phyloP scores from a whole-genome alignment of 2,329 filamentous ascomycete species.

The Huntiella moniliformis region DNA sequence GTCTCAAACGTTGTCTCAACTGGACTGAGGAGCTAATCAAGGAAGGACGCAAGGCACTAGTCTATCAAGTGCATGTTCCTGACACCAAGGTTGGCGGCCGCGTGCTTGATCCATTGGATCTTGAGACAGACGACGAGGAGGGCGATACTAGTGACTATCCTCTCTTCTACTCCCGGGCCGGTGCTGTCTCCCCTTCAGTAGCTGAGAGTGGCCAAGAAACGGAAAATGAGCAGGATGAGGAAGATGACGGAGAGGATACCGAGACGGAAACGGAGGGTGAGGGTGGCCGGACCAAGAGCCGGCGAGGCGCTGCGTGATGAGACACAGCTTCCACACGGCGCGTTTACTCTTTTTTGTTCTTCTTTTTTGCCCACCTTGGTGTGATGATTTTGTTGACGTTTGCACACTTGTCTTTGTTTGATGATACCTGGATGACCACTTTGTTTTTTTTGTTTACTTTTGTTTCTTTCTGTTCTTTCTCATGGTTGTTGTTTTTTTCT shows the following conservation, averaged over 20 bases:
- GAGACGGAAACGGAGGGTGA: conserved; percentile 9
- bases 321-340: neutral
- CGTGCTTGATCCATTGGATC: conserved; percentile 50
- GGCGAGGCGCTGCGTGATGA: neutral
- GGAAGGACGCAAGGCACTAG: conserved; percentile 72
- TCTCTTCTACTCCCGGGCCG: conserved; percentile 12
- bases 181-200: conserved; percentile 6
- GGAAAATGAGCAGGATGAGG: conserved; percentile 16
- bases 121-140: conserved; percentile 26
- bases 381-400: too few relatives aligned
- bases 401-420: neutral
- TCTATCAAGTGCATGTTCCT: conserved; percentile 58
- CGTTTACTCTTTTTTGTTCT: conserved; percentile 3
- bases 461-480: neutral
- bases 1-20: conserved; percentile 69
- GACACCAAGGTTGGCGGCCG: conserved; percentile 70
- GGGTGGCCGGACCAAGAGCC: neutral
- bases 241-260: conserved; percentile 15
- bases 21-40: conserved; percentile 83
- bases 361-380: neutral
- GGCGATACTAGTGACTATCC: conserved; percentile 6
- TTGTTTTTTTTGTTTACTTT: conserved; percentile 1
- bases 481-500: neutral
- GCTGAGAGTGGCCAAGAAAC: conserved; percentile 8
- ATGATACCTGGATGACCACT: conserved; percentile 6